phyloP scores from a whole-genome alignment of 331 rosid species.

The Malus hybrid region DNA sequence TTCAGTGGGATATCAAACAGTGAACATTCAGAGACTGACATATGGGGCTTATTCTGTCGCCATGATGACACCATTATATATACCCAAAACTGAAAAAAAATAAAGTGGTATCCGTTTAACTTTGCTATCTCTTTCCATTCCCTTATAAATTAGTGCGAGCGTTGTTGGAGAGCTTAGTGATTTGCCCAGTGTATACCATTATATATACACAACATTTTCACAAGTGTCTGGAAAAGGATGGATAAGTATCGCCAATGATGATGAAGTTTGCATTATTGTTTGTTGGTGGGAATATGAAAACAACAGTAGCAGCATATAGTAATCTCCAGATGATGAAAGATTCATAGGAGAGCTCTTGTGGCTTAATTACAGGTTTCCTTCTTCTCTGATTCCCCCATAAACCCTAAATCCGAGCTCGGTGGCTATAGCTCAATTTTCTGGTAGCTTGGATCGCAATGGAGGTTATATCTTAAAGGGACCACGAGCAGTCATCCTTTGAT shows the following conservation, averaged over 20 bases:
- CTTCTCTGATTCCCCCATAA: slow-evolving; percentile 13
- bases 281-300: background rate
- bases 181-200: slow-evolving; percentile 47
- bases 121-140: background rate
- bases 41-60: background rate
- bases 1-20: background rate
- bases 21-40: background rate
- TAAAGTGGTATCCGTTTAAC: slow-evolving; percentile 5
- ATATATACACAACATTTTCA: slow-evolving; percentile 1
- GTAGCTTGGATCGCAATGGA: too few species aligned
- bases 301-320: background rate
- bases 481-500: background rate
- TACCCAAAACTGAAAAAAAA: background rate
- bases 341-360: background rate
- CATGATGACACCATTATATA: background rate
- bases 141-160: background rate
- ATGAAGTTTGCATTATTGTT: background rate
- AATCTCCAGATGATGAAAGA: background rate
- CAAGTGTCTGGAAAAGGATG: background rate
- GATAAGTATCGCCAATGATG: background rate
- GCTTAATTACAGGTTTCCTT: slow-evolving; percentile 1
- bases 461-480: too few species aligned
- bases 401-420: background rate
- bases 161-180: slow-evolving; percentile 20
- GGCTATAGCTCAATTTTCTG: too few species aligned